Conservation (phyloP, 768 basidiomycete genomes). For the Clitopilus passeckerianus region DNA sequence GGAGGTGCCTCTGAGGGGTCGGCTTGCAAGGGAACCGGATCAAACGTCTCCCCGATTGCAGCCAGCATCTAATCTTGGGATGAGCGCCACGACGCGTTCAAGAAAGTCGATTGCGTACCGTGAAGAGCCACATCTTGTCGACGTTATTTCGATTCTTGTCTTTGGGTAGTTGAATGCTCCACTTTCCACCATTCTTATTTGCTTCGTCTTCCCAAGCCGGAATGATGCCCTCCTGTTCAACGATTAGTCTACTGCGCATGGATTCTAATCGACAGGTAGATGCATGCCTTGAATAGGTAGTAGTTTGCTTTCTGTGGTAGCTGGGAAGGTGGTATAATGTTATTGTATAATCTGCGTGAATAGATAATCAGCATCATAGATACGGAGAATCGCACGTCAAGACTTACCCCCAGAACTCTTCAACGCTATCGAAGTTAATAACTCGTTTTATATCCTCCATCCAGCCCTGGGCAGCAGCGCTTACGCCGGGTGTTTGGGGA, state of each 20-base stretch:
- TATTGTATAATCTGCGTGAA: conserved; percentile 77
- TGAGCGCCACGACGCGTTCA: conserved; percentile 1
- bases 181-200: conserved; percentile 97
- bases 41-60: conserved; percentile 98
- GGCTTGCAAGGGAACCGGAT: conserved; percentile 65
- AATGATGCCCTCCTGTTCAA: conserved; percentile 80
- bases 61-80: conserved; percentile 85
- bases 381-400: not conserved
- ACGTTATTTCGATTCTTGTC: conserved; percentile 85
- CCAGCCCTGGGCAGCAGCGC: conserved; percentile 81
- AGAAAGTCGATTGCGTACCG: conserved; percentile 42
- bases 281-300: conserved; percentile 91
- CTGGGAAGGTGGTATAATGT: conserved; percentile 92
- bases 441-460: conserved; percentile 99
- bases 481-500: conserved; percentile 62
- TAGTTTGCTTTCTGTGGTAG: conserved; percentile 98
- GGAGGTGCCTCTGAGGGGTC: conserved; percentile 37
- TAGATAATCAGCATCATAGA: conserved; percentile 11
- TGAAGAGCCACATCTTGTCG: conserved; percentile 98
- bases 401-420: conserved; percentile 97
- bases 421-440: conserved; percentile 92
- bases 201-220: conserved; percentile 98
- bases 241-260: not conserved
- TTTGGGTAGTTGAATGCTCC: conserved; percentile 95
- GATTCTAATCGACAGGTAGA: not conserved